Evolutionary conservation across 257 asterid genomes (phyloP), one percentile per base, ranked within the genome.

Genomic region (Plantago elongata): DNA sequence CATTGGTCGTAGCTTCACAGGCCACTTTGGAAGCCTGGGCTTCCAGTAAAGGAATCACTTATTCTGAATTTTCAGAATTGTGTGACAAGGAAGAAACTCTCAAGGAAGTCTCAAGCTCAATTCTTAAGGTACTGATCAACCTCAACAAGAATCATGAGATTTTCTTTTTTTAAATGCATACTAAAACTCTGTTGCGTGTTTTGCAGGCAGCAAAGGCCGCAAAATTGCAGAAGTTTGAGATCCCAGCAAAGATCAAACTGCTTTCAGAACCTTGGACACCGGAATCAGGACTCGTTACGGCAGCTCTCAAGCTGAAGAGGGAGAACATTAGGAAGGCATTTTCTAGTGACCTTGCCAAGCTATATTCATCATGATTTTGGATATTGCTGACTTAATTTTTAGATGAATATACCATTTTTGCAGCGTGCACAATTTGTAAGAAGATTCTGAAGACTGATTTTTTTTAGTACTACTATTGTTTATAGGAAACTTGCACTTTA

Each of bases 231-330:
- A 92, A 80, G 74, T 88, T 81, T 44, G 98, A 88, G 75, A 73
- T 74, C 54, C 98, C 98, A 49, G 86, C 84, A 42, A 86, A 77
- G 87, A 84, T 92, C 75, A 84, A 88, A 68, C 42, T 92, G 73
- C 66, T 92, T 62, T 67, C 95, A 0, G 97, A 92, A 37, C 79
- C 92, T 1, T 92, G 98, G 98, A 88, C 97, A 16, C 97, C 95
- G 1, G 98, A 92, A 70, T 84, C 93, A 5, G 98, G 95, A 42
- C 88, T 92, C 64, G 95, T 92, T 30, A 92, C 98, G 8, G 89
- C 95, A 30, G 97, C 98, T 58, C 83, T 92, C 54, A 92, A 92
- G 83, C 75, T 92, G 60, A 92, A 84, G 84, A 85, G 97, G 72
- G 98, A 88, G 64, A 83, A 69, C 61, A 74, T 89, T 61, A 75